Evolutionary conservation across 2,329 filamentous ascomycete species (phyloP), one percentile per base, ranked within the genome.

Genomic region (Metarhizium anisopliae): DNA sequence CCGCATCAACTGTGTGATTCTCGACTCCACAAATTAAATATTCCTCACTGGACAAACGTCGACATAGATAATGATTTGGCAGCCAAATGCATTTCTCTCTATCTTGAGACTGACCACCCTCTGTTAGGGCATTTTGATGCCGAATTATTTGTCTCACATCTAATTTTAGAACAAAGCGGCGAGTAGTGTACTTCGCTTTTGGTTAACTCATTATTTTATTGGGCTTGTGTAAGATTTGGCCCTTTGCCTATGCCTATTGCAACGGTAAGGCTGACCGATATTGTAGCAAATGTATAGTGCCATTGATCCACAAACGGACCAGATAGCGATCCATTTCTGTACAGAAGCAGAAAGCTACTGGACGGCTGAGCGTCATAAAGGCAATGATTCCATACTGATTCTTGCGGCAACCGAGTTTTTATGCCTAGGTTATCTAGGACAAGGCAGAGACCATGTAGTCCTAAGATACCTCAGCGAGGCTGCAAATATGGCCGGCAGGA

Each of bases 51-150:
- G 72, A 71, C 71, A 29, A 56, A 66, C 51, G 60, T 2, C n/a
- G n/a, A n/a, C n/a, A n/a, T n/a, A n/a, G n/a, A n/a, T n/a, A n/a
- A n/a, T n/a, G n/a, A n/a, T n/a, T 56, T 67, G 11, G 65, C 68
- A 3, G 67, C 66, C 1, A 59, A 59, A n/a, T 63, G 64, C 13
- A 67, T 73, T 6, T 70, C 69, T 1, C 55, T 68, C 1, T 74
- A 73, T 49, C 58, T 72, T 2, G 60, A 64, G 45, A 69, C 67
- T 6, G 70, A 74, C 32, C 68, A 74, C 52, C 68, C 70, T 2
- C 60, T 74, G 1, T 58, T 74, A 1, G 70, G 69, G 2, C 58
- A 69, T 0, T 74, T 74, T 47, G 63, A 71, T 30, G 58, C 68
- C 1, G 51, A 66, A 6, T 57, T 71, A 0, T 72, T 74, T 47